Evolutionary conservation across 805 yeast species (phyloP).

Genomic region (Ogataea haglerorum): DNA sequence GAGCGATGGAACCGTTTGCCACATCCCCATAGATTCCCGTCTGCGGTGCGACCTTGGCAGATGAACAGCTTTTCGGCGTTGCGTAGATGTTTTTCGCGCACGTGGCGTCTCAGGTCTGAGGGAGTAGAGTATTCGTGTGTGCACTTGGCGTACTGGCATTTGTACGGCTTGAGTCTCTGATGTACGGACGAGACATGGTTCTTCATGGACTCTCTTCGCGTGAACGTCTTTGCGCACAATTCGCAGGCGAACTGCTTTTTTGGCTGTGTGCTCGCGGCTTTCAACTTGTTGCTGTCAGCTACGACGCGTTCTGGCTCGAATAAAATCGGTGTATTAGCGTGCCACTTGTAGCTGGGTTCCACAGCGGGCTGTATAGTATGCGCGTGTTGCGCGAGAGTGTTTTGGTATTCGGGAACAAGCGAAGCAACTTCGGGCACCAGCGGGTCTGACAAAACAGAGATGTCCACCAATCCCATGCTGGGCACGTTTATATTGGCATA

Average conservation of each 20-base stretch:
- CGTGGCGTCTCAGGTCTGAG: conserved; percentile 22
- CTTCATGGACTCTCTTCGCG: conserved; percentile 22
- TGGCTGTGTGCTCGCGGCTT: background rate
- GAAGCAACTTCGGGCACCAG: no score
- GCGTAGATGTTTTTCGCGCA: conserved; percentile 16
- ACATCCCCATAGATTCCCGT: conserved; percentile 19
- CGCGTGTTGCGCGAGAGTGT: no score
- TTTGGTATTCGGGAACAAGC: no score
- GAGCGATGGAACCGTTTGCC: conserved; percentile 19
- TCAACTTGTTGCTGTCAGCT: background rate
- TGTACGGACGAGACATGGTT: conserved; percentile 23
- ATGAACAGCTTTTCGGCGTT: conserved; percentile 11
- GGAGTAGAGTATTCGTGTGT: conserved; percentile 15
- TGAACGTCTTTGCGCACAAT: conserved; percentile 14
- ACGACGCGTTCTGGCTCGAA: no score
- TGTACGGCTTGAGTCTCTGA: conserved; percentile 16
- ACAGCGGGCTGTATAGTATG: no score
- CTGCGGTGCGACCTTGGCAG: conserved; percentile 12
- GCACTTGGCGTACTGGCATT: conserved; percentile 15
- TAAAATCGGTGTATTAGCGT: no score
- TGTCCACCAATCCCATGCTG: background rate
- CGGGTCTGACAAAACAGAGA: background rate
- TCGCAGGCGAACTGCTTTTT: conserved; percentile 13
- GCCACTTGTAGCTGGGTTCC: no score
- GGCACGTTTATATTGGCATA: background rate